phyloP scores from a whole-genome alignment of 148 eudicot genomes.

The Cornus florida region DNA sequence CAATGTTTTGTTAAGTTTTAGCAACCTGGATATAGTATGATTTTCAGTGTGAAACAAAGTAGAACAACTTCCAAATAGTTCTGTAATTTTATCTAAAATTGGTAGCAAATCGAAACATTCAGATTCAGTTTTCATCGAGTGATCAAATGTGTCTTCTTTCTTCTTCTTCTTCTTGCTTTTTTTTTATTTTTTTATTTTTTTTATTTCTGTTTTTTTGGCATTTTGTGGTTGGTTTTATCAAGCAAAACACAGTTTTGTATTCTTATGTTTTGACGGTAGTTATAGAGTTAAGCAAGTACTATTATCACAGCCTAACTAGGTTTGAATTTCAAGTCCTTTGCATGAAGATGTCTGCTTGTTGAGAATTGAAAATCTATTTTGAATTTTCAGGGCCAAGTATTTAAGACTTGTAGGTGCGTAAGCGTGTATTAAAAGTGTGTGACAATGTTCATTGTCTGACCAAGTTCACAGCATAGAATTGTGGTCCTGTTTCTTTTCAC shows the following conservation, averaged over 20 bases:
- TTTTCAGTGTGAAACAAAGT: neutral
- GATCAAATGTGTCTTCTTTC: no score
- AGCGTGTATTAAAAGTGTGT: neutral
- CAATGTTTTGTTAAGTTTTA: no score
- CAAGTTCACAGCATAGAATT: neutral
- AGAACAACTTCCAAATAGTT: neutral
- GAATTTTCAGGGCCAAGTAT: neutral
- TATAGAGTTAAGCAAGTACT: no score
- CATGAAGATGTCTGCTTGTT: neutral
- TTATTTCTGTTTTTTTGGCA: no score
- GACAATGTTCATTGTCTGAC: neutral
- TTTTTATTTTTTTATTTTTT: no score
- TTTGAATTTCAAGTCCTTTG: neutral
- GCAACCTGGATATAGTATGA: neutral
- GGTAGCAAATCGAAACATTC: neutral
- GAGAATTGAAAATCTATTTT: neutral
- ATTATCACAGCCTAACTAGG: neutral
- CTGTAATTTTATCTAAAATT: neutral
- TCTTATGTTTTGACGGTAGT: no score
- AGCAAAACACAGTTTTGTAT: no score
- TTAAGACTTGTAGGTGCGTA: neutral
- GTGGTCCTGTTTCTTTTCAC: neutral
- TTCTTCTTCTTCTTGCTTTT: neutral
- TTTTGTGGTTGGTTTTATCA: no score
- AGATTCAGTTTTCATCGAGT: neutral